phyloP scores from a whole-genome alignment of 2,329 filamentous ascomycete genomes.

The Fusarium pilosicola region DNA sequence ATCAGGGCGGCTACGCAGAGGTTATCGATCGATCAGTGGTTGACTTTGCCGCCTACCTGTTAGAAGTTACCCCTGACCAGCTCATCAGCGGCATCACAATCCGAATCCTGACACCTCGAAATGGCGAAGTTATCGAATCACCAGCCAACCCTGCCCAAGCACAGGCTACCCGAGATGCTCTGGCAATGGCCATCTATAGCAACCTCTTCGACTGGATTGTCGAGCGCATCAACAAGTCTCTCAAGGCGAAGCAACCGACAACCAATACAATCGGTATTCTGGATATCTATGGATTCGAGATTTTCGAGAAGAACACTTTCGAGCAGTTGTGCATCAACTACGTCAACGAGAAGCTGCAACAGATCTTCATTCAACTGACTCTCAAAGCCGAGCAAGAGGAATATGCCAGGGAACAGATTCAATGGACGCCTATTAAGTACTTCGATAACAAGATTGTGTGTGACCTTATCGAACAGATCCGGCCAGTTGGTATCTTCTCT shows the following conservation, averaged over 20 bases:
- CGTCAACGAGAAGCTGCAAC: slow-evolving; percentile 98
- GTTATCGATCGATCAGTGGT: slow-evolving; percentile 91
- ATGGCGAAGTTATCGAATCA: slow-evolving; percentile 74
- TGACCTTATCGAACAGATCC: slow-evolving; percentile 91
- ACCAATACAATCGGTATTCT: slow-evolving; percentile 93
- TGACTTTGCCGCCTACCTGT: slow-evolving; percentile 91
- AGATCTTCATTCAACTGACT: slow-evolving; percentile 98
- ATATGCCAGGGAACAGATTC: slow-evolving; percentile 93
- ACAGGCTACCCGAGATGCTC: slow-evolving; percentile 84
- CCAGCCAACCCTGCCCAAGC: slow-evolving; percentile 91
- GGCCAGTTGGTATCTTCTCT: slow-evolving; percentile 92
- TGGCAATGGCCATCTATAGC: slow-evolving; percentile 95
- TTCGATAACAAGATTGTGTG: slow-evolving; percentile 99
- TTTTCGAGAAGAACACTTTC: slow-evolving; percentile 99
- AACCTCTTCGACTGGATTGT: slow-evolving; percentile 99
- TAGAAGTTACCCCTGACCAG: slow-evolving; percentile 84
- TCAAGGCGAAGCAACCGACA: slow-evolving; percentile 80
- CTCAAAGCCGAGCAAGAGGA: slow-evolving; percentile 98
- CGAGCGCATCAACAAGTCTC: slow-evolving; percentile 85
- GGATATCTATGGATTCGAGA: slow-evolving; percentile 99
- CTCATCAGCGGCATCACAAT: slow-evolving; percentile 90
- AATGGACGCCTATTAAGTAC: slow-evolving; percentile 99
- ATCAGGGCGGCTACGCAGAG: slow-evolving; percentile 87
- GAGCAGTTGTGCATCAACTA: slow-evolving; percentile 99
- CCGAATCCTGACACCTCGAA: slow-evolving; percentile 79